Evolutionary conservation across 768 basidiomycete genomes (phyloP).

Genomic region (Suillus lakei): DNA sequence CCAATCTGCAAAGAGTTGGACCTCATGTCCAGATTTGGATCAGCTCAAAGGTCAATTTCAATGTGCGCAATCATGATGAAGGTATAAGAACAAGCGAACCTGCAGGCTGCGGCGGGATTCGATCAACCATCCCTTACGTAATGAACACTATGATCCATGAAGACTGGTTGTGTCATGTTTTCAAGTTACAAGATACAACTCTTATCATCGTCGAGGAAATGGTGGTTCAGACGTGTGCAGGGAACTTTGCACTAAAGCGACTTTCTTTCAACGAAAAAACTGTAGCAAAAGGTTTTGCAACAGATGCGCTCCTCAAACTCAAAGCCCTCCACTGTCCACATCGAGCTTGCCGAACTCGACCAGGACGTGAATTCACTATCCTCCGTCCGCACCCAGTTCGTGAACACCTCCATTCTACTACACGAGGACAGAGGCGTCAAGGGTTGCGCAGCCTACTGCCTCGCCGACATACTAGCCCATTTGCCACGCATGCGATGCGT

Average conservation of each 20-base stretch:
- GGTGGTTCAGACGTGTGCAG: constrained; percentile 77
- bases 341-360: constrained; percentile 79
- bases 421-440: constrained; percentile 97
- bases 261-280: constrained; percentile 84
- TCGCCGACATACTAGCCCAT: constrained; percentile 84
- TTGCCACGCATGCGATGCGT: no score
- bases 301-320: constrained; percentile 84
- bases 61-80: no score
- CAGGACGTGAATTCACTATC: no score
- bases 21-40: no score
- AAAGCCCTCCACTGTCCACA: constrained; percentile 77
- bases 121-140: neutral
- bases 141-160: neutral
- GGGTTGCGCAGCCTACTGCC: constrained; percentile 90
- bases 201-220: constrained; percentile 40
- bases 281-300: constrained; percentile 73
- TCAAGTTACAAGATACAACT: constrained; percentile 3
- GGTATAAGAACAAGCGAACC: no score
- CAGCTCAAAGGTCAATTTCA: no score
- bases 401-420: constrained; percentile 77
- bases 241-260: constrained; percentile 57
- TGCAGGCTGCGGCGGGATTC: no score
- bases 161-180: neutral
- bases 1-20: no score
- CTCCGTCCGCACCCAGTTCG: constrained; percentile 75